Base-by-base conservation (phyloP, 2,329 filamentous ascomycete species). In the Cryphonectria japonica region DNA sequence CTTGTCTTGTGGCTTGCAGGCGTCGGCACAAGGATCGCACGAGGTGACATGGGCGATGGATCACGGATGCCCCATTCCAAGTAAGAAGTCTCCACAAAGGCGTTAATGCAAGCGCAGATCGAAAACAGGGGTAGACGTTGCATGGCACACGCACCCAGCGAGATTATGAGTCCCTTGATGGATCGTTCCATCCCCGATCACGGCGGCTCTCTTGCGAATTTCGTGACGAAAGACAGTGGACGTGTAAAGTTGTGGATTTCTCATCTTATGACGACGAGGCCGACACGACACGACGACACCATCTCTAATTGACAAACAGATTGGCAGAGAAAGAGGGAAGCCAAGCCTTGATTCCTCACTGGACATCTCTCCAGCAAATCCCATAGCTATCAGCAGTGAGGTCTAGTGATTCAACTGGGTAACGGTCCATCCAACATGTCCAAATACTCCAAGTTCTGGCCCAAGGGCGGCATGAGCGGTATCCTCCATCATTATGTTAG, bases 401-500 rank as follows among this genome's bases (percentile, higher is more conserved):
- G 7, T 26, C 37, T 14, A 26, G 19, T 9, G 3, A 43, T 26
- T 32, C 39, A 64, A 22, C 37, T 29, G 26, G n/a, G 7, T 59
- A 26, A 26, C 19, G 19, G 22, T 67, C 29, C 62, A 34, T 60
- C 13, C 46, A 79, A 76, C 69, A 70, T 70, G 69, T 70, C 69
- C 26, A 70, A 70, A 75, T 74, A 74, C 26, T 78, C 77, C 57
- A 76, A 78, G 67, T 80, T 80, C 72, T 80, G 79, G 79, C 78
- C 79, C 29, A 78, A 76, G 68, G 75, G 76, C 16, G 79, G 78
- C 16, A 75, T 77, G n/a, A 75, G 75, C 0, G 78, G 78, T 59
- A 77, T 79, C 65, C 68, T 80, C 41, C 79, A 80, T 67, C 79
- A 80, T 70, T 79, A 78, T 71, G 78, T 79, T 74, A 63, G 75